phyloP scores from a whole-genome alignment of 805 yeast genomes.

The Candida coleopterorum region DNA sequence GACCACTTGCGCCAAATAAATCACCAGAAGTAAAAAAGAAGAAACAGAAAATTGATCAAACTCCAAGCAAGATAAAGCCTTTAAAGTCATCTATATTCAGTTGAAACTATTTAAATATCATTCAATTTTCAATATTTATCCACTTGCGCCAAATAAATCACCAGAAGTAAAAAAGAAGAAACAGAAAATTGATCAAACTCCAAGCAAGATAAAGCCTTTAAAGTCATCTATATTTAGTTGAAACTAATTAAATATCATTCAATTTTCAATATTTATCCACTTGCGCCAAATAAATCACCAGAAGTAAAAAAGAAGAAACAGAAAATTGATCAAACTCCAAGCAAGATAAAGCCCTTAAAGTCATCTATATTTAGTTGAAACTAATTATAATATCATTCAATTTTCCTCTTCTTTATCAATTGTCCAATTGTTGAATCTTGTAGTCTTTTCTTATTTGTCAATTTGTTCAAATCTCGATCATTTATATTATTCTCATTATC shows the following conservation, averaged over 20 bases:
- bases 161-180: conserved; percentile 5
- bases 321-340: conserved; percentile 8
- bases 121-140: too few relatives aligned
- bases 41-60: conserved; percentile 4
- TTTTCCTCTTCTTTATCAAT: conserved; percentile 19
- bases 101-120: too few relatives aligned
- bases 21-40: conserved; percentile 4
- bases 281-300: conserved; percentile 1
- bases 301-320: conserved; percentile 6
- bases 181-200: conserved; percentile 5
- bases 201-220: conserved; percentile 18
- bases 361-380: conserved; percentile 26
- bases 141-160: neutral
- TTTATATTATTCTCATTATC: conserved; percentile 14
- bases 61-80: conserved; percentile 17
- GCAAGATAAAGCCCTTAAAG: conserved; percentile 19
- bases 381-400: conserved; percentile 1
- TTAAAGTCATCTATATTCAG: conserved; percentile 28
- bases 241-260: too few relatives aligned
- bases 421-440: conserved; percentile 21
- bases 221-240: conserved; percentile 28
- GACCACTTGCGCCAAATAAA: conserved; percentile 2
- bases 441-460: conserved; percentile 20
- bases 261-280: too few relatives aligned
- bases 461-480: conserved; percentile 12